These are phyloP conservation scores for Zygosaccharomyces pseudobailii DNA, from an alignment of 1,139 yeast species.

Conservation along the genomic window DNA sequence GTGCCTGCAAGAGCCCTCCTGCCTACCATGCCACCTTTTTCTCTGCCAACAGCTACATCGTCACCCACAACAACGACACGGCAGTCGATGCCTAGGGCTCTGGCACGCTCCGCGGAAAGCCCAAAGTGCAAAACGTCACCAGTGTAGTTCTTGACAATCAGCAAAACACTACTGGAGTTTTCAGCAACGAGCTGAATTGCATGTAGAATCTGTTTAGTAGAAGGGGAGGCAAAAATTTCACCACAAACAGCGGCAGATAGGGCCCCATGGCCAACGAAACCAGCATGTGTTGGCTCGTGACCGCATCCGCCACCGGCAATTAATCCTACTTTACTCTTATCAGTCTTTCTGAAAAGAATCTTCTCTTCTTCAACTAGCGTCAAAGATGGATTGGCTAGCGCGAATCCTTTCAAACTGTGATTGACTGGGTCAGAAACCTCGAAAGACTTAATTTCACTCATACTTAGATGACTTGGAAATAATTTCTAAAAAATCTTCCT, in stretches of 20 bases:
- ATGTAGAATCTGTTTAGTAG: conserved; percentile 76
- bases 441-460: conserved; percentile 32
- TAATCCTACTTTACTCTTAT: conserved; percentile 53
- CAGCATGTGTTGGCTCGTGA: conserved; percentile 92
- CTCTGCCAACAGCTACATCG: conserved; percentile 87
- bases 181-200: conserved; percentile 47
- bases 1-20: conserved; percentile 94
- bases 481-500: too few species aligned
- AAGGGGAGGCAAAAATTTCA: conserved; percentile 84
- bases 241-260: conserved; percentile 89
- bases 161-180: conserved; percentile 58
- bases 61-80: conserved; percentile 78
- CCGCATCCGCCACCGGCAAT: conserved; percentile 95
- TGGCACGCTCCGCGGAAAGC: conserved; percentile 81
- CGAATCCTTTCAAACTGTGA: conserved; percentile 62
- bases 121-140: conserved; percentile 94
- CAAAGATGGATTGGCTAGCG: conserved; percentile 62
- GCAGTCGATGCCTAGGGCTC: conserved; percentile 64
- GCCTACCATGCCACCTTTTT: conserved; percentile 86
- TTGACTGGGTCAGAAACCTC: conserved; percentile 54
- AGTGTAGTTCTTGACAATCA: conserved; percentile 85
- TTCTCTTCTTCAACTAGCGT: conserved; percentile 61
- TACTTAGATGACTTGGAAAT: not conserved
- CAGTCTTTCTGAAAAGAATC: conserved; percentile 50
- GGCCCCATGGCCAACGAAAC: conserved; percentile 79